A percentile compares a stretch with the other conserved stretches of the same genome.
Evolutionary conservation across 257 asterid genomes (phyloP).

Genomic region (Nicotiana knightiana): DNA sequence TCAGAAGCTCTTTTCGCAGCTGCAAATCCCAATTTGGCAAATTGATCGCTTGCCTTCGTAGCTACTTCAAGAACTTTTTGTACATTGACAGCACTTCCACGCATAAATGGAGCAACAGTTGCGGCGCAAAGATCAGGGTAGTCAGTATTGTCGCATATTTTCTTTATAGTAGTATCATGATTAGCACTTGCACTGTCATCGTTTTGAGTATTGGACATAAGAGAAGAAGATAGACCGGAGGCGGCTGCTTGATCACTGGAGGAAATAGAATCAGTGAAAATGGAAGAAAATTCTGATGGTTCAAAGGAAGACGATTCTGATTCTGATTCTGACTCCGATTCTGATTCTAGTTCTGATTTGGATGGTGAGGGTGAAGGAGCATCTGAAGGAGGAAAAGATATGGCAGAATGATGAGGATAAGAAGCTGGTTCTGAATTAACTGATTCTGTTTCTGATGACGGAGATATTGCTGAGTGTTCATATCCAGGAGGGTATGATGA

Average conservation of each 20-base stretch:
- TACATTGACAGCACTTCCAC: neutral
- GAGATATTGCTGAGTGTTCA: too few relatives aligned
- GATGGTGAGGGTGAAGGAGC: neutral
- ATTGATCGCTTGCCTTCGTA: conserved; percentile 4
- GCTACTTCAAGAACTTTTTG: conserved; percentile 11
- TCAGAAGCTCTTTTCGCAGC: neutral
- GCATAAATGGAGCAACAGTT: conserved; percentile 12
- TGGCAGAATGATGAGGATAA: neutral
- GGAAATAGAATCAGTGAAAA: neutral
- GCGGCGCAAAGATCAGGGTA: conserved; percentile 28
- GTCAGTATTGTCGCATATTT: conserved; percentile 29
- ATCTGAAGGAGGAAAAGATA: conserved; percentile 6
- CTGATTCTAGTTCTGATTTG: neutral
- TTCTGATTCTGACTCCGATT: neutral
- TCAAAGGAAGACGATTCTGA: neutral
- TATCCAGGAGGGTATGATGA: neutral
- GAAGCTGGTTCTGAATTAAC: neutral
- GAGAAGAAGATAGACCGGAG: neutral
- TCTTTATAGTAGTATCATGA: neutral
- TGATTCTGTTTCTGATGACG: too few relatives aligned
- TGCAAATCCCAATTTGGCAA: conserved; percentile 13
- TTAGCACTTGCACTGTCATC: neutral
- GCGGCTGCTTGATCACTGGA: neutral
- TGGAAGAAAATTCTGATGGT: neutral
- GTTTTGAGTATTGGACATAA: neutral